Evolutionary conservation across 139 green algal species (phyloP).

Genomic region (Tetradesmus obliquus): DNA sequence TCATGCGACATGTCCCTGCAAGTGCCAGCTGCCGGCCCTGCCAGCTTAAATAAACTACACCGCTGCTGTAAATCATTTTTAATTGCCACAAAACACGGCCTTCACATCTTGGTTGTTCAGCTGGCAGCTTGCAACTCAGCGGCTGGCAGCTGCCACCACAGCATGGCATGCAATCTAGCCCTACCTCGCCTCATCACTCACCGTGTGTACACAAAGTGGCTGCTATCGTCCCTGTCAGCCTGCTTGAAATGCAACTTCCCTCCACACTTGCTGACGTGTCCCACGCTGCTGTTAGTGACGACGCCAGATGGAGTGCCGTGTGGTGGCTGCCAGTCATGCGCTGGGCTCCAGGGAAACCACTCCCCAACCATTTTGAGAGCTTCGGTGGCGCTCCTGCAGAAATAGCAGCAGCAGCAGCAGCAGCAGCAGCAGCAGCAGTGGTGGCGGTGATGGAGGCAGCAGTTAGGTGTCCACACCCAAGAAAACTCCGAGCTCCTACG

Average conservation of each 20-base stretch:
- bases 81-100: no score
- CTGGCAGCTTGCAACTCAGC: no score
- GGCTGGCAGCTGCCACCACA: no score
- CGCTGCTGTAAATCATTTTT: no score
- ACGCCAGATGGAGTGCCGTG: conserved; percentile 1
- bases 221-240: background rate
- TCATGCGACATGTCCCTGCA: no score
- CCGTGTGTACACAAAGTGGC: conserved; percentile 37
- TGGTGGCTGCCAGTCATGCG: conserved; percentile 37
- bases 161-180: no score
- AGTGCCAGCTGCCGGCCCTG: no score
- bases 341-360: conserved; percentile 67
- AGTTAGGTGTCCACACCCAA: no score
- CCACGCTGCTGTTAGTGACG: background rate
- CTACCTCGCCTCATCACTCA: background rate
- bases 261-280: conserved; percentile 16
- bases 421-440: background rate
- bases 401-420: conserved; percentile 27
- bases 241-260: background rate
- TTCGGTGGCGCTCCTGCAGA: conserved; percentile 63
- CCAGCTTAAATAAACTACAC: no score
- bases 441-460: no score
- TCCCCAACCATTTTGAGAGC: conserved; percentile 78
- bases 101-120: no score
- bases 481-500: no score